Conservation (phyloP, 2,329 filamentous ascomycete genomes). For the Pseudogymnoascus sp. region DNA sequence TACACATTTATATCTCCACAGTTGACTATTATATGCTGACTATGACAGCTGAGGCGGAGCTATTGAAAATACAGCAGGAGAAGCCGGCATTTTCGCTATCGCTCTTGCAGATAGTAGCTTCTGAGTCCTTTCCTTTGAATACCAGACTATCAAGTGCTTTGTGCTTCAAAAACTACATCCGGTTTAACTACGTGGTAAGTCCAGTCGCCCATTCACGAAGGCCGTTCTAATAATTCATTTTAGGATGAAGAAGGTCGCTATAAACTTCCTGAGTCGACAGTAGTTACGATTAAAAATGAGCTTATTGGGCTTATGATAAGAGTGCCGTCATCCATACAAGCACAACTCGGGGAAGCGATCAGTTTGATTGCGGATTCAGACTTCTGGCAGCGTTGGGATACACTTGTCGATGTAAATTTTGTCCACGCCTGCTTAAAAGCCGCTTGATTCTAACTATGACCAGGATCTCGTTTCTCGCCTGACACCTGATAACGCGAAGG, state of each 20-base stretch:
- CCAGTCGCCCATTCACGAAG: neutral
- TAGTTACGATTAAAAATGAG: constrained; percentile 85
- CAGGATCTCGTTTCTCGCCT: constrained; percentile 83
- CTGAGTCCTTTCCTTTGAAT: constrained; percentile 60
- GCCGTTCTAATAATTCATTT: constrained; percentile 15
- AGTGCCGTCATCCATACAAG: constrained; percentile 77
- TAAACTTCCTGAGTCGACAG: constrained; percentile 75
- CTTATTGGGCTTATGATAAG: constrained; percentile 95
- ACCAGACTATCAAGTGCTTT: constrained; percentile 81
- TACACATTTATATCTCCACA: constrained; percentile 32
- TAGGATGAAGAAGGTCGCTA: constrained; percentile 89
- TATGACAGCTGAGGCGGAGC: constrained; percentile 59
- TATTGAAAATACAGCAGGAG: constrained; percentile 63
- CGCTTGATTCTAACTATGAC: constrained; percentile 16
- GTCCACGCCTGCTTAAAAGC: neutral
- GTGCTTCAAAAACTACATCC: constrained; percentile 98
- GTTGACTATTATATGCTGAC: constrained; percentile 24
- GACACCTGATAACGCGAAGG: constrained; percentile 67
- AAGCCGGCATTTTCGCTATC: constrained; percentile 82
- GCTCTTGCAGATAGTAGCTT: constrained; percentile 84
- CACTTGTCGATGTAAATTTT: constrained; percentile 65
- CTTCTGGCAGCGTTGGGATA: constrained; percentile 94
- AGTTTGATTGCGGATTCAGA: constrained; percentile 97
- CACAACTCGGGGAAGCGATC: constrained; percentile 91
- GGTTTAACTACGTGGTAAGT: constrained; percentile 78